phyloP scores from a whole-genome alignment of 345 rosid species.

The Eucalyptus sp. region DNA sequence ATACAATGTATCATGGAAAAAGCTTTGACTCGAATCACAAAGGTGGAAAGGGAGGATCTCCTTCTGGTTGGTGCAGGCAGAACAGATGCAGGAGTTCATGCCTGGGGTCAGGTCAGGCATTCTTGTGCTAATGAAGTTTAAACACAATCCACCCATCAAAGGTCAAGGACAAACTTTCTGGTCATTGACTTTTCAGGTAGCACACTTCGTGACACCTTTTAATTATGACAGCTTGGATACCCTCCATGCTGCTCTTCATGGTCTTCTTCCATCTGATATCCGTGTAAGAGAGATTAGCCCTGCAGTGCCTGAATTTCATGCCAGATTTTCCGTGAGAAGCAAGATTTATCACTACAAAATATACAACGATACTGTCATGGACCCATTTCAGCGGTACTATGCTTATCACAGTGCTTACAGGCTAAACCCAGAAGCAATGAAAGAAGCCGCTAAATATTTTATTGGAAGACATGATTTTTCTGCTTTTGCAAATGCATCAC shows the following conservation, averaged over 20 bases:
- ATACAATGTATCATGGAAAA: constrained; percentile 65
- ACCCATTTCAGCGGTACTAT: constrained; percentile 62
- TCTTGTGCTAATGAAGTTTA: background rate
- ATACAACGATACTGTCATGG: constrained; percentile 65
- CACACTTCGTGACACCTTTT: constrained; percentile 86
- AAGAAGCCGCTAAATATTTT: constrained; percentile 59
- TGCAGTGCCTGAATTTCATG: constrained; percentile 69
- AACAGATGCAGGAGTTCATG: constrained; percentile 95
- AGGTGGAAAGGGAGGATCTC: constrained; percentile 58
- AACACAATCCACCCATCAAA: background rate
- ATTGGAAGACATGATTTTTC: constrained; percentile 73
- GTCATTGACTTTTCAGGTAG: constrained; percentile 46
- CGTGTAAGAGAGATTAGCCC: constrained; percentile 79
- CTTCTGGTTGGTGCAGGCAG: constrained; percentile 75
- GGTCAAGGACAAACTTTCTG: constrained; percentile 5
- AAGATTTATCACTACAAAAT: constrained; percentile 79
- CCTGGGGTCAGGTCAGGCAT: constrained; percentile 83
- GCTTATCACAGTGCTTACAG: constrained; percentile 55
- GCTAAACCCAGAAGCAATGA: constrained; percentile 47
- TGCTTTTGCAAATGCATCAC: constrained; percentile 78
- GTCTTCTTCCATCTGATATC: constrained; percentile 77
- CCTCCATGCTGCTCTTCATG: constrained; percentile 68
- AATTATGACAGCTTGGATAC: constrained; percentile 55
- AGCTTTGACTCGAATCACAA: constrained; percentile 54
- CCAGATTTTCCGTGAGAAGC: constrained; percentile 65